Percentiles rank a stretch among this genome's conserved stretches.
These are phyloP conservation scores for Aspergillus bertholletiae DNA, from an alignment of 495 filamentous ascomycete genomes.

Conservation along the genomic window DNA sequence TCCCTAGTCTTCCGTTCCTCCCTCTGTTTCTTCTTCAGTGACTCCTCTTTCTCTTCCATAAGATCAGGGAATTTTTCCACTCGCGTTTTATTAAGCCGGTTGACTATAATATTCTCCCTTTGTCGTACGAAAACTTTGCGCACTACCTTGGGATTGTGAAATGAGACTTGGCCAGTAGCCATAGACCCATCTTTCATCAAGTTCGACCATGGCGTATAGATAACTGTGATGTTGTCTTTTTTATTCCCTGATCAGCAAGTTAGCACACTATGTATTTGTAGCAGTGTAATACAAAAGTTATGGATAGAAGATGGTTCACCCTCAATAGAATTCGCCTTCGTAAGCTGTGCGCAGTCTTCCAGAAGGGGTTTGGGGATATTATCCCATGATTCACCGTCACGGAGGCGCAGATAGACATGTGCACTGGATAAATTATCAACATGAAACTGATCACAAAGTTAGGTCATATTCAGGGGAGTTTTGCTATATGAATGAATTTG, in stretches of 20 bases:
- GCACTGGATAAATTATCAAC: constrained; percentile 96
- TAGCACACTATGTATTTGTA: background rate
- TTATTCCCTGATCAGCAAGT: constrained; percentile 68
- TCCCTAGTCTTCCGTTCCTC: constrained; percentile 64
- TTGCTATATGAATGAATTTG: no score
- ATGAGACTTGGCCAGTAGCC: constrained; percentile 91
- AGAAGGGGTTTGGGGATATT: constrained; percentile 70
- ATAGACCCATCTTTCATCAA: constrained; percentile 94
- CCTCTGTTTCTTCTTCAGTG: constrained; percentile 62
- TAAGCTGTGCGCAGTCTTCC: constrained; percentile 87
- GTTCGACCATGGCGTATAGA: constrained; percentile 98
- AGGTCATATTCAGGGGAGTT: constrained; percentile 12
- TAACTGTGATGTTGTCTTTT: constrained; percentile 93
- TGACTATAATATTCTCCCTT: constrained; percentile 85
- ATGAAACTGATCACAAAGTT: constrained; percentile 66
- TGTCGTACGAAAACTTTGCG: constrained; percentile 71
- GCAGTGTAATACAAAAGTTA: background rate
- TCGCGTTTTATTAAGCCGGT: constrained; percentile 94
- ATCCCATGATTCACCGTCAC: constrained; percentile 82
- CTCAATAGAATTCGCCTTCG: constrained; percentile 98
- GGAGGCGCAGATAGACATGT: constrained; percentile 88
- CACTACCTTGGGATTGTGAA: constrained; percentile 84
- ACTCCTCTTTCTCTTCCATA: constrained; percentile 70
- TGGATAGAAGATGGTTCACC: constrained; percentile 43
- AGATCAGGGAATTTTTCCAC: constrained; percentile 83